phyloP scores from a whole-genome alignment of 2,329 filamentous ascomycete species.

The Zasmidium cellare region DNA sequence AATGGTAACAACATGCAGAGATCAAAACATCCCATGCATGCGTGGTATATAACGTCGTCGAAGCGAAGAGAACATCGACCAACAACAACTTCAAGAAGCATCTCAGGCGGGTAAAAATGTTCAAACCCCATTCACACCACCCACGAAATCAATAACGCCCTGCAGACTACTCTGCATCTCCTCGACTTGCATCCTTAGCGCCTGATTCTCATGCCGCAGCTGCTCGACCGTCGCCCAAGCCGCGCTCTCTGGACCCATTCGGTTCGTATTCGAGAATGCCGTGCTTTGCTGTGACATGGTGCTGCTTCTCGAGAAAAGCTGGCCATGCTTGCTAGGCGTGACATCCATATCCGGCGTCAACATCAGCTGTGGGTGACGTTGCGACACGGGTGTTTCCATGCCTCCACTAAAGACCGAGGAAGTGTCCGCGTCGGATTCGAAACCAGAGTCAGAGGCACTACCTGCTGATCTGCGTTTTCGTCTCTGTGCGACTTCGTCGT shows the following conservation, averaged over 20 bases:
- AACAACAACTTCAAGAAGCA: too few relatives aligned
- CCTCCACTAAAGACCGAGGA: slow-evolving; percentile 49
- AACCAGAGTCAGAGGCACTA: slow-evolving; percentile 56
- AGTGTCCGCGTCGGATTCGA: slow-evolving; percentile 59
- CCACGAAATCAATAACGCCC: slow-evolving; percentile 56
- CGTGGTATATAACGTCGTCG: too few relatives aligned
- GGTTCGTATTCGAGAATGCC: neutral
- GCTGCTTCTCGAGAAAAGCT: slow-evolving; percentile 9
- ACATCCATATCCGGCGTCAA: slow-evolving; percentile 31
- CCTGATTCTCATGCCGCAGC: slow-evolving; percentile 56
- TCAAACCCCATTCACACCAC: slow-evolving; percentile 5
- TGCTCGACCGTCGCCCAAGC: slow-evolving; percentile 57
- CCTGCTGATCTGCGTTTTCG: slow-evolving; percentile 30
- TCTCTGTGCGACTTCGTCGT: slow-evolving; percentile 22
- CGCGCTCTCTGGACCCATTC: slow-evolving; percentile 35
- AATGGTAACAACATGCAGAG: too few relatives aligned
- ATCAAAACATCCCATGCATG: too few relatives aligned
- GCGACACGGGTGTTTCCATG: slow-evolving; percentile 35
- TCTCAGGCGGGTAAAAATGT: too few relatives aligned
- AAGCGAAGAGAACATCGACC: too few relatives aligned
- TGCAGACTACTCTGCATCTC: slow-evolving; percentile 58
- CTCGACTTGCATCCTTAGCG: slow-evolving; percentile 53
- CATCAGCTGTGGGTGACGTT: slow-evolving; percentile 13
- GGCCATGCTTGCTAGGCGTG: neutral
- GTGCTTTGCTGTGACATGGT: neutral